A percentile compares a stretch with the other conserved stretches of the same genome.
Conservation (phyloP, 371 early-diverging fungal species). For the Polyrhizophydium stewartii region DNA sequence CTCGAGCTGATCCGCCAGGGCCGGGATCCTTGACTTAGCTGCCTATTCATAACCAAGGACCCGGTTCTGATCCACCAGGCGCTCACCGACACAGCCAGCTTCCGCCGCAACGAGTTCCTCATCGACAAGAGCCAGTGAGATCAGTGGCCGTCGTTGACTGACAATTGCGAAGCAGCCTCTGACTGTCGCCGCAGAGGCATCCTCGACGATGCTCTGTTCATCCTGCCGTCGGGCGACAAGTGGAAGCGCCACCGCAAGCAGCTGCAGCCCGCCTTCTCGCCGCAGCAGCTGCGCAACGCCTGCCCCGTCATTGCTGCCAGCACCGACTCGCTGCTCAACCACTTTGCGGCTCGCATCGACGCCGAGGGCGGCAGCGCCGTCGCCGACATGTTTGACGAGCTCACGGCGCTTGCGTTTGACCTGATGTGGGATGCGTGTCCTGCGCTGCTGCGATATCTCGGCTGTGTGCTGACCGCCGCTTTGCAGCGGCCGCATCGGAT, state of each 20-base stretch:
- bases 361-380: background rate
- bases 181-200: background rate
- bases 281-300: slow-evolving; percentile 13
- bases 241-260: slow-evolving; percentile 41
- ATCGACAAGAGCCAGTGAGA: too few relatives aligned
- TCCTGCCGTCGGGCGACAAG: slow-evolving; percentile 20
- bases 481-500: background rate
- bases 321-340: background rate
- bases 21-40: too few relatives aligned
- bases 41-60: too few relatives aligned
- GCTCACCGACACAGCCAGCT: too few relatives aligned
- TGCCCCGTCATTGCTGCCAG: background rate
- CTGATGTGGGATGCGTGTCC: background rate
- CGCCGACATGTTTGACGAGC: background rate
- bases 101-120: too few relatives aligned
- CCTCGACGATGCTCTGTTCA: slow-evolving; percentile 25
- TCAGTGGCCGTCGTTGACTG: too few relatives aligned
- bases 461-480: background rate
- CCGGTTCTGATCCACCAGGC: too few relatives aligned
- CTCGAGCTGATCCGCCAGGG: too few relatives aligned
- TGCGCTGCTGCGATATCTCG: background rate
- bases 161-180: too few relatives aligned
- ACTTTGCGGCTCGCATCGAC: background rate
- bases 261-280: slow-evolving; percentile 39
- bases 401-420: slow-evolving; percentile 4